Conservation (phyloP, 768 basidiomycete species). For the Phaffia tasmanica region DNA sequence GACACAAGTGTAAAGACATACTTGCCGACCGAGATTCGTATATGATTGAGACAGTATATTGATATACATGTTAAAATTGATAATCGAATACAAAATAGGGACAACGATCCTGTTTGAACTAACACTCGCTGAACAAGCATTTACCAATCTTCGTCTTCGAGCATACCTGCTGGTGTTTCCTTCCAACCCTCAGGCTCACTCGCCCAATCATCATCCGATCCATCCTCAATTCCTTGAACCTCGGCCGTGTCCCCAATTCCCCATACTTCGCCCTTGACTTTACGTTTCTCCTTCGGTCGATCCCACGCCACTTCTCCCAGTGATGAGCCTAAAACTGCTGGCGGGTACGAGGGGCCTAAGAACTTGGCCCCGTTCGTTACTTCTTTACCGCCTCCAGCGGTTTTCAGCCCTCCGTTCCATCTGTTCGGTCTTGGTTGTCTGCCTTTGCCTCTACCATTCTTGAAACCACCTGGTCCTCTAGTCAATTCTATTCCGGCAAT, state of each 20-base stretch:
- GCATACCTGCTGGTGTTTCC: conserved; percentile 4
- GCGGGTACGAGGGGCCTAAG: not conserved
- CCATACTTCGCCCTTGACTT: conserved; percentile 12
- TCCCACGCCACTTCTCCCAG: not conserved
- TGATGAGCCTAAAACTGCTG: not conserved
- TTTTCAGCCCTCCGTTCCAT: too few species aligned
- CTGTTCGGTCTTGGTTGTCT: too few species aligned
- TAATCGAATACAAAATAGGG: too few species aligned
- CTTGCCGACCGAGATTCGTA: too few species aligned
- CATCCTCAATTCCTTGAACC: conserved; percentile 9
- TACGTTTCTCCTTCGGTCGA: not conserved
- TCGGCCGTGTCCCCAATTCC: conserved; percentile 10
- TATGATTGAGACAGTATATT: too few species aligned
- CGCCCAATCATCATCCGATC: conserved; percentile 22
- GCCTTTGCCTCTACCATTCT: too few species aligned
- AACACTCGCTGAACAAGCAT: too few species aligned
- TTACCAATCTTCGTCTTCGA: conserved; percentile 22
- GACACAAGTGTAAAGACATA: too few species aligned
- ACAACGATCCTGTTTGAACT: too few species aligned
- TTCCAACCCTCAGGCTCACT: conserved; percentile 24
- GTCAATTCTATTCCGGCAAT: not conserved
- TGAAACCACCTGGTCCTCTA: conserved; percentile 2
- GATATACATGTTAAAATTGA: too few species aligned
- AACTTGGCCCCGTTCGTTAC: not conserved
- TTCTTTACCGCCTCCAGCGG: not conserved